Conservation (phyloP, 768 basidiomycete genomes). For the Daedaleopsis sinensis region DNA sequence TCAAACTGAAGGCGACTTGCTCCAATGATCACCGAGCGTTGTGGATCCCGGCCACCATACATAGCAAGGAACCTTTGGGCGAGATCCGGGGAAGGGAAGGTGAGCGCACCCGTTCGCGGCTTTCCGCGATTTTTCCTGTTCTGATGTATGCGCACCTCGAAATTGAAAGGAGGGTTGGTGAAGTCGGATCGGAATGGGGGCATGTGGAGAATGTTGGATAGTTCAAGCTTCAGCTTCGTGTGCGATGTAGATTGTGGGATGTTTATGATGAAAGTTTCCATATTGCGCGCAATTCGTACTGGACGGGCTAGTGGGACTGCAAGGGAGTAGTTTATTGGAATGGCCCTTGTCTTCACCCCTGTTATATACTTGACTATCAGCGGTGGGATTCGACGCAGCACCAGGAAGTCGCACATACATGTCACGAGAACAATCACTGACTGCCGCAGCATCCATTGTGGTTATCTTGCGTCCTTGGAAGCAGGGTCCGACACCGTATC, state of each 20-base stretch:
- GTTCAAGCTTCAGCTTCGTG: slow-evolving; percentile 26
- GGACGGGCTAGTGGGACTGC: too few relatives aligned
- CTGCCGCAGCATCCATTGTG: too few relatives aligned
- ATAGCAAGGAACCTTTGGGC: slow-evolving; percentile 47
- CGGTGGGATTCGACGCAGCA: too few relatives aligned
- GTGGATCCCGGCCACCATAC: slow-evolving; percentile 35
- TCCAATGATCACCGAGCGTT: slow-evolving; percentile 33
- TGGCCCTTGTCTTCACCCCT: too few relatives aligned
- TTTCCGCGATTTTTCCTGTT: slow-evolving; percentile 29
- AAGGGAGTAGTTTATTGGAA: too few relatives aligned
- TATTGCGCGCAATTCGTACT: neutral
- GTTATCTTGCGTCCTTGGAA: too few relatives aligned
- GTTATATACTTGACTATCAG: too few relatives aligned
- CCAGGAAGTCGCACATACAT: too few relatives aligned
- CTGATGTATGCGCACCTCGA: slow-evolving; percentile 51
- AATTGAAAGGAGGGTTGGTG: slow-evolving; percentile 47
- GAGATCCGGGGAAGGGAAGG: slow-evolving; percentile 45
- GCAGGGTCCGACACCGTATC: too few relatives aligned
- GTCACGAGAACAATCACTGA: too few relatives aligned
- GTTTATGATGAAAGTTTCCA: slow-evolving; percentile 40
- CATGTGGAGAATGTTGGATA: slow-evolving; percentile 51
- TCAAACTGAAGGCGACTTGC: slow-evolving; percentile 35
- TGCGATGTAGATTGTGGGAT: slow-evolving; percentile 23
- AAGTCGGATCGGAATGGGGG: slow-evolving; percentile 36
- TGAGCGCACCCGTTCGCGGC: slow-evolving; percentile 41